Base-by-base conservation (phyloP, 129 eudicot species). In the Lactuca saligna region DNA sequence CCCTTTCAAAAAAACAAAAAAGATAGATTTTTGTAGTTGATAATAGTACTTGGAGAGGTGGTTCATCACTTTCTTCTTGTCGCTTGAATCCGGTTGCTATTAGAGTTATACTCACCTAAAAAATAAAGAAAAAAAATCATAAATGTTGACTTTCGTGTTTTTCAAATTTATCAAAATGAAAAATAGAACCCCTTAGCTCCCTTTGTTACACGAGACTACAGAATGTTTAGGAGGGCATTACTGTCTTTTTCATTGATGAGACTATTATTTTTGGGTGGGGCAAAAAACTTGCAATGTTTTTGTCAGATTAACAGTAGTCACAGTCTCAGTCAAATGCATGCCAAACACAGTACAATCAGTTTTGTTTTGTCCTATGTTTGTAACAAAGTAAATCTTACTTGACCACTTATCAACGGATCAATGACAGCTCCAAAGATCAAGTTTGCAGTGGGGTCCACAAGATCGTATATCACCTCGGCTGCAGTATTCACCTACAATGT, bases 51-150 rank as follows among this genome's bases (percentile, higher is more conserved):
- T 76, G 75, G 17, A 8, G 32, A 41, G 80, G 53, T n/a, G 74
- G 71, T n/a, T 71, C 84, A 51, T 93, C 85, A 54, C 84, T 84
- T 73, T 85, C 97, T 77, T 87, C 97, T 75, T 85, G 90, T 57
- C 88, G 90, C 79, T 89, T 93, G 78, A 93, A 87, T 79, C 99
- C 97, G 15, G 99, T 93, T 76, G 99, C 99, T 44, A 93, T 93
- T 68, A 93, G 56, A 54, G 97, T 93, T 63, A 93, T 93, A 63
- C 95, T 89, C 12, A 93, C 92, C 97, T 89, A 84, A 65, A 48
- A 54, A 20, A 48, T 17, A 33, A 37, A 50, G 8, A 55, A 8
- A 10, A n/a, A 12, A 16, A 0, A 33, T 1, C 60, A 17, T 7
- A 2, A 11, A 55, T 54, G 31, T 64, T 51, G 17, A 55, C 72